Conservation (phyloP, 495 filamentous ascomycete genomes). For the Annulohypoxylon maeteangense region DNA sequence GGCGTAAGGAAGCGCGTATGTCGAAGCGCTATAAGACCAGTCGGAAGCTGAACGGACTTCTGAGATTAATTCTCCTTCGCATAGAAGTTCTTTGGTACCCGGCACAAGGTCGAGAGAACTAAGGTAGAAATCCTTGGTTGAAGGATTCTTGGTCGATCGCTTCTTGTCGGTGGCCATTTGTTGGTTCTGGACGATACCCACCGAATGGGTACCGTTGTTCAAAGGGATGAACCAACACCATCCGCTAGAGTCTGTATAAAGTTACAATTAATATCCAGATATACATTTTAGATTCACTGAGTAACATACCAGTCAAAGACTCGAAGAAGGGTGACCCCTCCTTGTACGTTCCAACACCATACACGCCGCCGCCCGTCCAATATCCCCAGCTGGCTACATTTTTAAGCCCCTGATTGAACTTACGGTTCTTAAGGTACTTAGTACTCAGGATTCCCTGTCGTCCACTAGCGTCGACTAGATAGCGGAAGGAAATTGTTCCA, state of each 20-base stretch:
- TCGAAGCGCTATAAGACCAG: constrained; percentile 55
- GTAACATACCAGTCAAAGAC: constrained; percentile 47
- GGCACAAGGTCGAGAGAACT: constrained; percentile 49
- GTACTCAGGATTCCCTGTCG: constrained; percentile 52
- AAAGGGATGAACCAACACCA: constrained; percentile 61
- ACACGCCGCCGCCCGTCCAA: constrained; percentile 49
- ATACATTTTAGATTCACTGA: not conserved
- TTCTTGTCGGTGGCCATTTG: constrained; percentile 46
- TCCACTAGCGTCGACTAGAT: constrained; percentile 60
- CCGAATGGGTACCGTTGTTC: constrained; percentile 55
- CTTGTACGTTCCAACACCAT: constrained; percentile 45
- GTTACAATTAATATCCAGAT: not conserved
- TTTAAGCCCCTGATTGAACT: constrained; percentile 53
- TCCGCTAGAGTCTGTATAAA: constrained; percentile 52
- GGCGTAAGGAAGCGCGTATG: constrained; percentile 49
- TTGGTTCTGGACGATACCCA: constrained; percentile 56
- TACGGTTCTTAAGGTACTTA: constrained; percentile 59
- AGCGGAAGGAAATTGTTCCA: constrained; percentile 55
- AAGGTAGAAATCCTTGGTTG: constrained; percentile 54
- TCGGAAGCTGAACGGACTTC: constrained; percentile 54
- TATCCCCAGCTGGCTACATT: constrained; percentile 61
- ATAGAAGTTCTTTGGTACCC: constrained; percentile 40
- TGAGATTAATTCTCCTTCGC: constrained; percentile 43
- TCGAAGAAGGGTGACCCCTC: constrained; percentile 56
- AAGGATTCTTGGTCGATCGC: constrained; percentile 40